A percentile compares a stretch with the other conserved stretches of the same genome.
Evolutionary conservation across 2,329 filamentous ascomycete genomes (phyloP).

Genomic region (Exophiala alcalophila): DNA sequence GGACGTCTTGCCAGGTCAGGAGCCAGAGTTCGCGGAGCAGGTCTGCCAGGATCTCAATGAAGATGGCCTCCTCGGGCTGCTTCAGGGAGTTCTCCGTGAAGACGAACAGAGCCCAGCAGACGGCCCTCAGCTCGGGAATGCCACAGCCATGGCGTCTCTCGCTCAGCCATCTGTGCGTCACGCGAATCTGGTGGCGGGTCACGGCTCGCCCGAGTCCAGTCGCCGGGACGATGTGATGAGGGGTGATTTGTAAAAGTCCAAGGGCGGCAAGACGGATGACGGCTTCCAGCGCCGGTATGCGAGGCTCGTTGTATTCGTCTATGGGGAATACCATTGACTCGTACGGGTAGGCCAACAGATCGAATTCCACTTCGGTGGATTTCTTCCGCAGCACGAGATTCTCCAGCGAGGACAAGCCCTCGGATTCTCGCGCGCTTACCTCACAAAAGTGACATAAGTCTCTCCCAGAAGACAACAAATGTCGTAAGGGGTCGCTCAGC

Average conservation of each 20-base stretch:
- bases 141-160: not conserved
- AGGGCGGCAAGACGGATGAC: slow-evolving; percentile 24
- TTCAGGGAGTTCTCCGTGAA: slow-evolving; percentile 19
- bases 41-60: slow-evolving; percentile 9
- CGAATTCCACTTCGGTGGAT: slow-evolving; percentile 39
- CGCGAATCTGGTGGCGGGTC: slow-evolving; percentile 24
- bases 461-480: slow-evolving; percentile 32
- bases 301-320: slow-evolving; percentile 12
- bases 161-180: slow-evolving; percentile 15
- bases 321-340: slow-evolving; percentile 6
- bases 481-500: slow-evolving; percentile 34
- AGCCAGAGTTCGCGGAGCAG: slow-evolving; percentile 9
- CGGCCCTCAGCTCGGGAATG: slow-evolving; percentile 11
- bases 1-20: slow-evolving; percentile 20
- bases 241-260: slow-evolving; percentile 19
- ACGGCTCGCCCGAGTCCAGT: slow-evolving; percentile 25
- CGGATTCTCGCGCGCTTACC: slow-evolving; percentile 29
- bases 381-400: slow-evolving; percentile 36
- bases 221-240: slow-evolving; percentile 21
- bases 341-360: slow-evolving; percentile 40
- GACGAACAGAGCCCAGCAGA: slow-evolving; percentile 32
- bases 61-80: slow-evolving; percentile 20
- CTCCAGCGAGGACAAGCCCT: slow-evolving; percentile 30
- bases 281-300: slow-evolving; percentile 21
- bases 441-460: slow-evolving; percentile 37